These are phyloP conservation scores for Shiraia bambusicola DNA, from an alignment of 2,329 filamentous ascomycete genomes.

Conservation along the genomic window DNA sequence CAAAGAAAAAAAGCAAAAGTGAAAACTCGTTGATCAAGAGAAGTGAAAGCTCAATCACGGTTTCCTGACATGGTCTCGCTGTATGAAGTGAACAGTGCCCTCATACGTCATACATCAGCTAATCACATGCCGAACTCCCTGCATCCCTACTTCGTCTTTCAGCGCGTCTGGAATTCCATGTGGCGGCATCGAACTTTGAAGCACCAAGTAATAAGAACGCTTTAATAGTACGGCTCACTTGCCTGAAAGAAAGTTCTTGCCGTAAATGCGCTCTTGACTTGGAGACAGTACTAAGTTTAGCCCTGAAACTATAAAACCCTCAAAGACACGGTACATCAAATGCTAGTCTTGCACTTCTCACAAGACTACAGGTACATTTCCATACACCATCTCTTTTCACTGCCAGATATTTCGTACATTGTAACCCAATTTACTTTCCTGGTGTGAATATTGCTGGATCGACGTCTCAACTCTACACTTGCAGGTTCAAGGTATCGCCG, in stretches of 20 bases:
- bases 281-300: background rate
- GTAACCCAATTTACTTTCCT: too few relatives aligned
- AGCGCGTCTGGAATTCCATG: too few relatives aligned
- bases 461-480: background rate
- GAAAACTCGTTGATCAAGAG: background rate
- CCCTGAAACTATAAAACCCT: background rate
- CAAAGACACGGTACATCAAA: background rate
- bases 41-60: background rate
- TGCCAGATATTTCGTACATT: too few relatives aligned
- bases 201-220: too few relatives aligned
- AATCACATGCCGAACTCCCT: background rate
- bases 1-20: background rate
- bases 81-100: background rate
- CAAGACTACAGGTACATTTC: too few relatives aligned
- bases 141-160: background rate
- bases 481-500: slow-evolving; percentile 2
- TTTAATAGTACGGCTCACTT: too few relatives aligned
- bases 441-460: background rate
- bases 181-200: too few relatives aligned
- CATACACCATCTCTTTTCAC: too few relatives aligned
- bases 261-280: too few relatives aligned
- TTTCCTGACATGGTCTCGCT: too few relatives aligned
- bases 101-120: background rate
- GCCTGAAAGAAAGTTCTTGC: too few relatives aligned
- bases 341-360: background rate